Conservation (phyloP, 2,329 filamentous ascomycete species). For the Aspergillus candidus region DNA sequence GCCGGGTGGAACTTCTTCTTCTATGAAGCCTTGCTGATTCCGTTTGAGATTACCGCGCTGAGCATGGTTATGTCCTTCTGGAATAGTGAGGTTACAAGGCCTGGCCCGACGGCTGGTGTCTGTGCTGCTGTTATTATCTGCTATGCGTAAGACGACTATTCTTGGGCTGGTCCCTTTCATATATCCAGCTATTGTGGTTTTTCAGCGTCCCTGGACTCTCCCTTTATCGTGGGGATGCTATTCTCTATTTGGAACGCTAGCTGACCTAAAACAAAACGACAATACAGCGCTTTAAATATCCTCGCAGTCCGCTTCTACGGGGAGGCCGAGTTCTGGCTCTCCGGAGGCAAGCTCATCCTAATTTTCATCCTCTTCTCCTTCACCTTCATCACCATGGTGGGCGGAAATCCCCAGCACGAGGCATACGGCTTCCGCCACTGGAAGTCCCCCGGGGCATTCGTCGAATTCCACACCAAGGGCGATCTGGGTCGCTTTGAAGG, state of each 20-base stretch:
- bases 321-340: constrained; percentile 51
- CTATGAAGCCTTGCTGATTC: constrained; percentile 36
- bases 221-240: background rate
- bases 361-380: constrained; percentile 63
- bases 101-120: constrained; percentile 34
- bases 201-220: background rate
- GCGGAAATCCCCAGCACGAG: constrained; percentile 66
- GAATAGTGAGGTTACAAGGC: constrained; percentile 34
- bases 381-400: constrained; percentile 74
- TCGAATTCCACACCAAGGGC: constrained; percentile 56
- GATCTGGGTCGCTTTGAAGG: constrained; percentile 50
- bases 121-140: constrained; percentile 20
- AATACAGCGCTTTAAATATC: constrained; percentile 54
- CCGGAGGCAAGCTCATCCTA: constrained; percentile 57
- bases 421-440: constrained; percentile 65
- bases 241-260: background rate
- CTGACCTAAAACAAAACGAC: too few relatives aligned
- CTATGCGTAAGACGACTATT: constrained; percentile 18
- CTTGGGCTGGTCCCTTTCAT: background rate
- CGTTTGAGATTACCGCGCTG: constrained; percentile 40
- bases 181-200: background rate
- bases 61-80: constrained; percentile 38
- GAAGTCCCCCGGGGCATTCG: constrained; percentile 58
- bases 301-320: constrained; percentile 65
- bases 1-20: constrained; percentile 46